Base-by-base conservation (phyloP, 345 rosid genomes). In the Geranium rotundifolium region DNA sequence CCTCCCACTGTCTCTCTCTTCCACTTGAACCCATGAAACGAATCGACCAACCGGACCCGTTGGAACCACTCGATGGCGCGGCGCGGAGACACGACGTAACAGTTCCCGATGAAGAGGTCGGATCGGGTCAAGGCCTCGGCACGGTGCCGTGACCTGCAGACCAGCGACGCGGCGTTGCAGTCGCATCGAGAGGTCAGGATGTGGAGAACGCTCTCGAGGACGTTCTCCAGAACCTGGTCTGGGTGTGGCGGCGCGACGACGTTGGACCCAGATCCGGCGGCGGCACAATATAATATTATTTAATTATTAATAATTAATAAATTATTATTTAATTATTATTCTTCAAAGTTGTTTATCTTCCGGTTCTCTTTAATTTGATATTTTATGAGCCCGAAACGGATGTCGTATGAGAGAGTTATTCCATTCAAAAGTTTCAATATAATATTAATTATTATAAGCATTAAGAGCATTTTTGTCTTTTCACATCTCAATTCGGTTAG, bases 141-240 rank as follows among this genome's bases (percentile, higher is more conserved):
- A 2, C 85, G 86, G 54, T 58, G 79, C 97, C 97, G 88, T 16
- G 91, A 79, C 84, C 65, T 81, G 79, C 90, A 90, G 5, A 90
- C 97, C 77, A 90, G 77, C 70, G 96, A 86, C 19, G 83, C 89
- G 16, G 96, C 80, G 93, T 76, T 90, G 37, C 97, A 82, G 81
- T 90, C 97, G 27, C 77, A 74, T 57, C 79, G 87, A 15, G 88
- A 79, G 19, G 87, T 75, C 17, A 88, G 82, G 80, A 90, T 84
- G 77, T 76, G 71, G 41, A 90, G 88, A 64, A 90, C 91, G 84
- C 79, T 85, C 63, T 90, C 97, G 14, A 90, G 81, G 27, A 88
- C 95, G 79, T 84, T 88, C 69, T 88, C 93, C 0, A 86, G 89
- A 23, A 91, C 91, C 69, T 80, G 90, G 70, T 74, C 84, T n/a